These are phyloP conservation scores for Eimeria tenella DNA, from an alignment of 169 alveolate genomes.

Conservation along the genomic window DNA sequence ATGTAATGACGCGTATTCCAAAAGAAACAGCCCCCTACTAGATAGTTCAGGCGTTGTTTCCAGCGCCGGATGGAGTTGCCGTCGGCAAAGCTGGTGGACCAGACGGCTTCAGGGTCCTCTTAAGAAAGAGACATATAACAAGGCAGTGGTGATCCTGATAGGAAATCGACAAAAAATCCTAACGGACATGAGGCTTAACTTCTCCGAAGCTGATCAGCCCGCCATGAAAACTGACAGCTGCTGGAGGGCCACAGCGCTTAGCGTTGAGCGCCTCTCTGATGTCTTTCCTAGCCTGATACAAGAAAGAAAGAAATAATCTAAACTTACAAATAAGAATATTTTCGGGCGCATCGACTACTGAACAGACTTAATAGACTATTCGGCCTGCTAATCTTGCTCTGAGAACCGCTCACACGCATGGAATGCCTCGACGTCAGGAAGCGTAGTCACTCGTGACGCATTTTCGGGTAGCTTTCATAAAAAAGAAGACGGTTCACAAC, in stretches of 20 bases:
- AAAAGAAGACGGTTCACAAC: no score
- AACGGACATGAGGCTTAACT: conserved; percentile 3
- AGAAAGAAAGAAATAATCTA: not conserved
- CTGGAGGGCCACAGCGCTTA: conserved; percentile 31
- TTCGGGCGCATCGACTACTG: not conserved
- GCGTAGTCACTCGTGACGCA: not conserved
- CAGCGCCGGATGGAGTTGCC: conserved; percentile 42
- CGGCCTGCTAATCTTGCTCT: not conserved
- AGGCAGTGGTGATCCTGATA: conserved; percentile 31
- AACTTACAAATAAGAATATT: not conserved
- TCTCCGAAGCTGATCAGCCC: conserved; percentile 15
- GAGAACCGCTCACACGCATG: not conserved
- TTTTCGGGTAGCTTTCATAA: no score
- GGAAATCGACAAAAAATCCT: conserved; percentile 46
- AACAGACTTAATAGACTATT: not conserved
- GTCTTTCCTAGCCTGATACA: not conserved
- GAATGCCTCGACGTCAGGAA: not conserved
- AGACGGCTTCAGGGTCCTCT: conserved; percentile 28
- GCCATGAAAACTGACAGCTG: conserved; percentile 29
- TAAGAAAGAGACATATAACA: conserved; percentile 29
- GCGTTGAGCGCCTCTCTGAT: not conserved
- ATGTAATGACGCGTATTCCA: not conserved
- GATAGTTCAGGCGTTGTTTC: conserved; percentile 30
- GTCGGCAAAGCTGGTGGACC: conserved; percentile 39
- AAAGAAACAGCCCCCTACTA: conserved; percentile 26